Evolutionary conservation across 2,329 filamentous ascomycete species (phyloP), one percentile per base, ranked within the genome.

Genomic region (Diaporthe vaccinii): DNA sequence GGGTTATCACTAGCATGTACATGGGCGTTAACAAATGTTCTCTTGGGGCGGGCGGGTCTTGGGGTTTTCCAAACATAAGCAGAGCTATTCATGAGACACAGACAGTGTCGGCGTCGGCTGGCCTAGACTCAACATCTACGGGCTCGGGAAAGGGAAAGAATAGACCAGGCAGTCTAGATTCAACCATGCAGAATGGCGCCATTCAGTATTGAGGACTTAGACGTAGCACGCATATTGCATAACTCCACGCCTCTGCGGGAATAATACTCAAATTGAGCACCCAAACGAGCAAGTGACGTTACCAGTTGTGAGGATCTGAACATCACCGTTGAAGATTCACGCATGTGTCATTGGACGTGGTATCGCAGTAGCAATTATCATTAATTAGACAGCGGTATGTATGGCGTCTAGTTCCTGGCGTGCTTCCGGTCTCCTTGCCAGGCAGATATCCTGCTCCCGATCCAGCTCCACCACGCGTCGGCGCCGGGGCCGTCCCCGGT

Each of bases 391-490:
- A 34, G 9, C 69, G 44, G 17, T 51, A 28, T 53, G 20, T 55
- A 55, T 55, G 25, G 12, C 4, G 12, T 4, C 71, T 62, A 46
- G 25, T 31, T 25, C 25, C 22, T 65, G 28, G 58, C 58, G 17
- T 65, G 71, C 71, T 73, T 73, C 51, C 71, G 59, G 36, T 73
- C 73, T 17, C 44, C 36, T 8, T 69, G 73, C 65, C 61, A 68
- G 34, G n/a, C 61, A 41, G 39, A 97, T 79, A 97, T 85, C 81
- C 93, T 91, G 81, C 93, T 89, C 2, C 92, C 94, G 81, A 98
- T 92, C 96, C 96, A 98, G 80, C 91, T 90, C 91, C 95, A 98
- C 96, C 96, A 98, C 83, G 91, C 93, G 74, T 93, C 92, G 44
- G 95, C 91, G 36, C 93, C 93, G n/a, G 92, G 88, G 14, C 90